Conservation (phyloP, 1,284 basidiomycete species). For the Cryptococcus wingfieldii region DNA sequence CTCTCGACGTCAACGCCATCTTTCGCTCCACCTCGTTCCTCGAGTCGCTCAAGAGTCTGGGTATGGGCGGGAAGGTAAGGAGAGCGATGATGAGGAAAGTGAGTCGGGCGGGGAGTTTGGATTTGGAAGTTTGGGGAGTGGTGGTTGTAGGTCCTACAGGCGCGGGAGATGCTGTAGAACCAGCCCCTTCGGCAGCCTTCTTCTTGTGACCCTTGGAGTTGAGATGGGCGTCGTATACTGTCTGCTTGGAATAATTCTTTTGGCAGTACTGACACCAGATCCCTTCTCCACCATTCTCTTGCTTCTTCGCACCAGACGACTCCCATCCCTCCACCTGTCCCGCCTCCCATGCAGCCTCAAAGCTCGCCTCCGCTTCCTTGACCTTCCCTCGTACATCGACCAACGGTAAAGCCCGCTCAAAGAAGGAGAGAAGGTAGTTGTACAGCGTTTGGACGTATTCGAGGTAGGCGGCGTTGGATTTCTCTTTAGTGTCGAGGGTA, state of each 20-base stretch:
- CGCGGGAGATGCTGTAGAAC: constrained; percentile 24
- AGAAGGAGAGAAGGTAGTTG: constrained; percentile 78
- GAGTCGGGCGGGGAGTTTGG: constrained; percentile 65
- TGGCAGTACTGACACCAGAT: constrained; percentile 97
- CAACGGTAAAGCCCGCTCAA: constrained; percentile 80
- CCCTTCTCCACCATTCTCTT: constrained; percentile 53
- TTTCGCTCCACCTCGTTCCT: constrained; percentile 94
- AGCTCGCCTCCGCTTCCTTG: constrained; percentile 61
- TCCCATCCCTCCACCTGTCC: constrained; percentile 75
- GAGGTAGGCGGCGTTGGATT: constrained; percentile 68
- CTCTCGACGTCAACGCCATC: constrained; percentile 90
- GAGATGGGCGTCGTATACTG: constrained; percentile 94
- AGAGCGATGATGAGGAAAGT: constrained; percentile 69
- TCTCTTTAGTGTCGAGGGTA: constrained; percentile 69
- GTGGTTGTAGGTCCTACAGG: background rate
- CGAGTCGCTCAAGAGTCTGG: constrained; percentile 71
- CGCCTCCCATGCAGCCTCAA: constrained; percentile 74
- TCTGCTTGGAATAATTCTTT: constrained; percentile 91
- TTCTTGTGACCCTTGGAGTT: constrained; percentile 94
- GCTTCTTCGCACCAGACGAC: constrained; percentile 18
- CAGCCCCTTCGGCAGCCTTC: constrained; percentile 55
- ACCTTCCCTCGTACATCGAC: constrained; percentile 72
- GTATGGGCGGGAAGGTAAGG: constrained; percentile 58
- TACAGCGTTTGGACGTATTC: constrained; percentile 81
- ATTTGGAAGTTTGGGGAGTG: constrained; percentile 48